A percentile compares a stretch with the other conserved stretches of the same genome.
These are phyloP conservation scores for Pleurotus giganteus DNA, from an alignment of 768 basidiomycete genomes.

Conservation along the genomic window DNA sequence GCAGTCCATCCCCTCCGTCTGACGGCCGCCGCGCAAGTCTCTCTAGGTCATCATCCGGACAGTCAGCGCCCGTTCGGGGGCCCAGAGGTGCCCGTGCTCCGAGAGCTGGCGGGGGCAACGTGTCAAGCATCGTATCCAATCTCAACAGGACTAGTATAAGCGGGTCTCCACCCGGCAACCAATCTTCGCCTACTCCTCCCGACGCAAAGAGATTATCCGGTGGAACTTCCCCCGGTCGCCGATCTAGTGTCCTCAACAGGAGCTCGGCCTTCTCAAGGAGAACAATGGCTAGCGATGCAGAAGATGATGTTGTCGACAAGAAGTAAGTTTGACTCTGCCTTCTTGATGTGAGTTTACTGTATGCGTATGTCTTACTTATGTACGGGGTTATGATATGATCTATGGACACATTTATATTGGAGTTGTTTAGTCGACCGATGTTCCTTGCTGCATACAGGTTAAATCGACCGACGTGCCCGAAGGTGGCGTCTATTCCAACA, in stretches of 20 bases:
- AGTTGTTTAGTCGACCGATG: not conserved
- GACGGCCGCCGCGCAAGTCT: slow-evolving; percentile 16
- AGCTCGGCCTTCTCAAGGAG: slow-evolving; percentile 60
- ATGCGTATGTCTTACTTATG: not conserved
- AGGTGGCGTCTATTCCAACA: too few species aligned
- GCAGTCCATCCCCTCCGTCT: slow-evolving; percentile 43
- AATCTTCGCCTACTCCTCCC: slow-evolving; percentile 31
- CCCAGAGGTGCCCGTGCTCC: slow-evolving; percentile 50
- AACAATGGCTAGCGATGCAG: slow-evolving; percentile 83
- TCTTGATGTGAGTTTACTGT: not conserved
- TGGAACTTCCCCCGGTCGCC: slow-evolving; percentile 37
- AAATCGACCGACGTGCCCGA: too few species aligned
- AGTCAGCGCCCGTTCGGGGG: slow-evolving; percentile 19
- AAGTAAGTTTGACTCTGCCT: slow-evolving; percentile 9
- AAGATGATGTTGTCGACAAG: slow-evolving; percentile 61
- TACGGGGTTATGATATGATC: not conserved
- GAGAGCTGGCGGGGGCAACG: slow-evolving; percentile 38
- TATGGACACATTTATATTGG: not conserved
- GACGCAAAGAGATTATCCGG: slow-evolving; percentile 46
- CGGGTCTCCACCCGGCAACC: slow-evolving; percentile 27
- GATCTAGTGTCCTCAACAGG: slow-evolving; percentile 49
- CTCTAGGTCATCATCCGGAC: slow-evolving; percentile 22
- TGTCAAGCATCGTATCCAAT: slow-evolving; percentile 55
- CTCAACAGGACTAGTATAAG: slow-evolving; percentile 49
- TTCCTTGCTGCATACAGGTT: not conserved